These are phyloP conservation scores for Yamadazyma laniorum DNA, from an alignment of 805 yeast genomes.

Conservation along the genomic window DNA sequence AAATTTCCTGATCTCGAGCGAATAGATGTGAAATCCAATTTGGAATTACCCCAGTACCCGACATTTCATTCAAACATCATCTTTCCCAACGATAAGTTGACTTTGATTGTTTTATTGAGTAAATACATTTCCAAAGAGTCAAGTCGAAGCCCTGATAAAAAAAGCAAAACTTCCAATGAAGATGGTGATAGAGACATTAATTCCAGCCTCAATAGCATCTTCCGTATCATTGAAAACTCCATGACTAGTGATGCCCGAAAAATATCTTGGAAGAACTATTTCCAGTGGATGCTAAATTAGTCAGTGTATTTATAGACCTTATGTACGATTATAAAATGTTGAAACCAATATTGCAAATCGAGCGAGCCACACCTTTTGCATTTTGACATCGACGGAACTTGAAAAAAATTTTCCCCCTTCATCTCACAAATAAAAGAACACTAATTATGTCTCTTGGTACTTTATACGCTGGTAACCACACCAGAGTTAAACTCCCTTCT, in stretches of 20 bases:
- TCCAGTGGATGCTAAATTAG: conserved; percentile 16
- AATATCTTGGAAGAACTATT: conserved; percentile 19
- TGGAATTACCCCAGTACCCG: conserved; percentile 3
- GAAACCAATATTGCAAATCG: too few relatives aligned
- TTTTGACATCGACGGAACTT: too few relatives aligned
- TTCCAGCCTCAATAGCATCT: not conserved
- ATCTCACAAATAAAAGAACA: not conserved
- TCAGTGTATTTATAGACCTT: not conserved
- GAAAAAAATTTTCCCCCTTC: not conserved
- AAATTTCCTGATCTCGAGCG: conserved; percentile 8
- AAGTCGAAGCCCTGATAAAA: too few relatives aligned
- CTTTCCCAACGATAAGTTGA: conserved; percentile 13
- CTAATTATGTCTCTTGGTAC: conserved; percentile 50
- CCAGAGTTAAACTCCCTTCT: conserved; percentile 34
- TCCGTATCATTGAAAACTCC: conserved; percentile 17
- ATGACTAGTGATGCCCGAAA: conserved; percentile 19
- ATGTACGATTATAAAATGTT: not conserved
- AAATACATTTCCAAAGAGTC: conserved; percentile 16
- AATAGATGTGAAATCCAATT: conserved; percentile 1
- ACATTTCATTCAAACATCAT: conserved; percentile 2
- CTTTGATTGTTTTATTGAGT: conserved; percentile 19
- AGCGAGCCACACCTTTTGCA: too few relatives aligned
- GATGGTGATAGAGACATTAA: conserved; percentile 1
- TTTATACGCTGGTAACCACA: conserved; percentile 44
- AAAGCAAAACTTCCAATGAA: too few relatives aligned